Base-by-base conservation (phyloP, 2,329 filamentous ascomycete species). In the Scedosporium minutisporum region DNA sequence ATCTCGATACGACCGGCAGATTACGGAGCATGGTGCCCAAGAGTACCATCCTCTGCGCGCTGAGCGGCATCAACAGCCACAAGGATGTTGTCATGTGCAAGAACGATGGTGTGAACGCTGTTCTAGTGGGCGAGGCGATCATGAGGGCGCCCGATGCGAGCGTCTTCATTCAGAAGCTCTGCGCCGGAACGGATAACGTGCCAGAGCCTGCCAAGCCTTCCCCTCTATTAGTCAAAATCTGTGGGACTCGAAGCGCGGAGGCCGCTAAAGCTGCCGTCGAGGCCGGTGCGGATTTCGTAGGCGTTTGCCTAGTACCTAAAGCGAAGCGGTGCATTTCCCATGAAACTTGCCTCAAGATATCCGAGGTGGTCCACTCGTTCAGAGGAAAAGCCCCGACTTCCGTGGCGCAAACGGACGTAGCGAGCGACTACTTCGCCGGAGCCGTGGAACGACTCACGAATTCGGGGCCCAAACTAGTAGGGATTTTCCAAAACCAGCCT, bases 41-140 rank as follows among this genome's bases (percentile, higher is more conserved):
- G 65, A 88, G 86, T 62, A 96, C 92, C 3, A 88, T 96, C 64
- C 88, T 99, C 29, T 97, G 92, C 72, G 96, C 95, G 9, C 82
- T 99, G 41, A 97, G 93, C 71, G 95, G 95, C 57, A 99, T 99
- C 68, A 91, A 91, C 66, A 90, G 88, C 0, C 85, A 95, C 33
- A 84, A 93, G 63, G 95, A 99, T 73, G 93, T 99, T 5, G 80
- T 90, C 65, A 87, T 90, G 65, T 97, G 96, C 74, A 87, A 91
- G 72, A 87, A 87, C 64, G 93, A 96, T 69, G 93, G 93, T 21
- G 91, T 99, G 58, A 91, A 93, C 68, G 95, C 93, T 59, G 88
- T 99, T 12, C 83, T 99, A 4, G 93, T 99, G 6, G 95, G 95
- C 16, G 95, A 99, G 75, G 91, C 96, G 60, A 85, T 99, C 66